Conservation (phyloP, 345 rosid species). For the Corymbia maculata region DNA sequence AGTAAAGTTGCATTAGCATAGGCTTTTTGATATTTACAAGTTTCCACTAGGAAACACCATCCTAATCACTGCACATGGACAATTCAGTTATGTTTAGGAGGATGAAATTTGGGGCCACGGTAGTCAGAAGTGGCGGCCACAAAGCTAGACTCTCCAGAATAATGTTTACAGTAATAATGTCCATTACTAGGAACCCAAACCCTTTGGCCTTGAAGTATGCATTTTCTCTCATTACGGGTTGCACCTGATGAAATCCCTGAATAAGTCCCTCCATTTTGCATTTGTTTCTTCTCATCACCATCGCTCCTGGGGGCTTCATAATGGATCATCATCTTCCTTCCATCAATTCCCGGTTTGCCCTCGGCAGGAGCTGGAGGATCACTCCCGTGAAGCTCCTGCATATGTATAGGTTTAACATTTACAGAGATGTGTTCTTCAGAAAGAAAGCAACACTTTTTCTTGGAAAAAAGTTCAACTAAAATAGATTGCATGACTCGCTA, state of each 20-base stretch:
- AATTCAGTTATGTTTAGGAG: slow-evolving; percentile 34
- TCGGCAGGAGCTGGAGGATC: neutral
- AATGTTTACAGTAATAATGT: neutral
- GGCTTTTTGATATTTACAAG: neutral
- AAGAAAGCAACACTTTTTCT: neutral
- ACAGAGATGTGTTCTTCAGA: neutral
- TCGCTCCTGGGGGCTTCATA: neutral
- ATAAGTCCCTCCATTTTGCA: neutral
- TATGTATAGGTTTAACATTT: neutral
- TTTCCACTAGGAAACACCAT: neutral
- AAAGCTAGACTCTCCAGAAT: slow-evolving; percentile 6
- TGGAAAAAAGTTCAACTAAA: neutral
- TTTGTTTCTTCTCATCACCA: neutral
- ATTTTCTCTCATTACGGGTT: slow-evolving; percentile 17
- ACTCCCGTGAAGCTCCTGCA: slow-evolving; percentile 18
- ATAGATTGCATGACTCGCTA: neutral
- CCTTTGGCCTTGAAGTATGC: slow-evolving; percentile 8
- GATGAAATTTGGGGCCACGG: slow-evolving; percentile 24
- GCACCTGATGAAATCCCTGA: slow-evolving; percentile 36
- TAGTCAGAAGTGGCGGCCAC: slow-evolving; percentile 32
- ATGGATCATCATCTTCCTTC: slow-evolving; percentile 26
- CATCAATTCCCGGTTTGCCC: slow-evolving; percentile 6
- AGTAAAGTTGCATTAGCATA: neutral
- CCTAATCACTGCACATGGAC: neutral
- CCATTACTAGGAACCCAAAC: neutral